These are phyloP conservation scores for Acanthamoeba triangularis DNA, from an alignment of 208 protist genomes.

Conservation along the genomic window DNA sequence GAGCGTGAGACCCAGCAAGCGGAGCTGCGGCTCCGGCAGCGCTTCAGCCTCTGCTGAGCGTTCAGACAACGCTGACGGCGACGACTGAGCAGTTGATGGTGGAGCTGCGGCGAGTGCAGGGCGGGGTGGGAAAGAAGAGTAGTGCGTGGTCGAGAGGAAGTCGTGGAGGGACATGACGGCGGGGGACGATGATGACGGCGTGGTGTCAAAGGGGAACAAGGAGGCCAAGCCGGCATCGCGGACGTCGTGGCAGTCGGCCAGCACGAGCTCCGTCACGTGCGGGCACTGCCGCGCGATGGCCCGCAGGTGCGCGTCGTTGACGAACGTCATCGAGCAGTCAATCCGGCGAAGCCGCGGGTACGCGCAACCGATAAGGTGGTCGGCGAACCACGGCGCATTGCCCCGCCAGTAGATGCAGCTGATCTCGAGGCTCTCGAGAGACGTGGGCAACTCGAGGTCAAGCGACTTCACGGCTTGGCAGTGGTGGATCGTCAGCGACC, in stretches of 20 bases:
- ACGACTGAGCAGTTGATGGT: too few species aligned
- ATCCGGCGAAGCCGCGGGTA: conserved; percentile 9
- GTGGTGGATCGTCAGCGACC: not conserved
- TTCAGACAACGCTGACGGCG: too few species aligned
- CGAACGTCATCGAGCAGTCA: conserved; percentile 6
- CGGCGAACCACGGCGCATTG: not conserved
- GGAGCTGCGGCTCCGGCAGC: not conserved
- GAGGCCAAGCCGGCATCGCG: not conserved
- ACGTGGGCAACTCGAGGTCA: not conserved
- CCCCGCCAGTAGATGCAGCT: not conserved
- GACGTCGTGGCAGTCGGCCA: not conserved
- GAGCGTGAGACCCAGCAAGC: not conserved
- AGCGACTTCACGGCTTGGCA: not conserved
- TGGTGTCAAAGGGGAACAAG: not conserved
- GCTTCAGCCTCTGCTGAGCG: not conserved
- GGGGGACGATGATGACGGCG: too few species aligned
- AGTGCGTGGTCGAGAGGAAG: not conserved
- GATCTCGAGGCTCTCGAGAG: not conserved
- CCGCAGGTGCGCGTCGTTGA: not conserved
- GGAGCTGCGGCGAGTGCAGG: too few species aligned
- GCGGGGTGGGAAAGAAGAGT: too few species aligned
- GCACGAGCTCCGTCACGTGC: not conserved
- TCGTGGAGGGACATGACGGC: not conserved
- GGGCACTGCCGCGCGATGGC: not conserved
- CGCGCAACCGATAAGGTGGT: not conserved